Percentiles rank a stretch among this genome's conserved stretches.
These are phyloP conservation scores for Ceratobasidium sp. DNA, from an alignment of 1,284 basidiomycete genomes.

Conservation along the genomic window DNA sequence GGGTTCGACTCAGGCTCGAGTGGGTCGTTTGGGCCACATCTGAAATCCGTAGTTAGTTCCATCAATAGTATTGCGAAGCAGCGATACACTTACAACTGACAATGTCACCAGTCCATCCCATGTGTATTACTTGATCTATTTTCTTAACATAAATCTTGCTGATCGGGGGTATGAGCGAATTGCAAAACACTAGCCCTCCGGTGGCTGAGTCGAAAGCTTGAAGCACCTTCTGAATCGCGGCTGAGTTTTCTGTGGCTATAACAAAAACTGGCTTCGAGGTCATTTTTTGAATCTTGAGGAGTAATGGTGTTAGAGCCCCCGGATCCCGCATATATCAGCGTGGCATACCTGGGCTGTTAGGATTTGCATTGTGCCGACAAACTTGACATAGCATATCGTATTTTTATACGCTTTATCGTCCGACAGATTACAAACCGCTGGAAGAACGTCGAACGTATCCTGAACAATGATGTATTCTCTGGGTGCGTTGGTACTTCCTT, in stretches of 20 bases:
- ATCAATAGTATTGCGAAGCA: not conserved
- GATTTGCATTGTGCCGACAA: not conserved
- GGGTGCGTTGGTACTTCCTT: too few species aligned
- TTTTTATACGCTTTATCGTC: not conserved
- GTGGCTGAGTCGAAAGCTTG: conserved; percentile 3
- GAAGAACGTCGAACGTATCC: conserved; percentile 8
- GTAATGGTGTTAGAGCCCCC: not conserved
- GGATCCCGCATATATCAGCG: too few species aligned
- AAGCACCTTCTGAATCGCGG: not conserved
- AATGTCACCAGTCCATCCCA: not conserved
- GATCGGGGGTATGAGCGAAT: not conserved
- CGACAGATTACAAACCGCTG: not conserved
- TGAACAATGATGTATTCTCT: not conserved
- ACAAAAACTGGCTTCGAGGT: conserved; percentile 14
- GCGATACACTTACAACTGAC: not conserved
- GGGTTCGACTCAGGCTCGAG: not conserved
- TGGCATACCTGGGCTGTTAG: not conserved
- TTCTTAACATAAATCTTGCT: not conserved
- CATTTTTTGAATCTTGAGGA: conserved; percentile 9
- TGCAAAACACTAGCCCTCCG: conserved; percentile 19
- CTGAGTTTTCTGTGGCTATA: not conserved
- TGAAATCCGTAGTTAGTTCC: not conserved
- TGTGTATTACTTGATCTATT: conserved; percentile 17
- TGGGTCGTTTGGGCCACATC: not conserved
- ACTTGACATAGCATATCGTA: conserved; percentile 30